Percentiles rank a stretch among this genome's conserved stretches.
Conservation (phyloP, 306 rosid species). For the Malus asiatica region DNA sequence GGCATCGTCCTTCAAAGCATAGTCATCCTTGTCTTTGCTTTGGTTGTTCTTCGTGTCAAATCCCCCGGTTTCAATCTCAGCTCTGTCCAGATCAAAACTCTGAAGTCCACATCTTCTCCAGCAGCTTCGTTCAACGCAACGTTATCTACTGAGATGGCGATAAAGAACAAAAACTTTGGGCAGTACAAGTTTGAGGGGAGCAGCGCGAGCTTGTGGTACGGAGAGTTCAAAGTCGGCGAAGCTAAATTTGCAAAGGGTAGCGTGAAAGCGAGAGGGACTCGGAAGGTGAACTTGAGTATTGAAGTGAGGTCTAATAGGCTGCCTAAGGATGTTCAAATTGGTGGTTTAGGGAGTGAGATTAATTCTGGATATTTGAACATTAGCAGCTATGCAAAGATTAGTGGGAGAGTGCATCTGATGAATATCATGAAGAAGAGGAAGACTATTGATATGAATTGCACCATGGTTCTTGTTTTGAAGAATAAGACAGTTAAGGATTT, state of each 20-base stretch:
- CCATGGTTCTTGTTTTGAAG: constrained; percentile 36
- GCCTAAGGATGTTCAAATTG: not conserved
- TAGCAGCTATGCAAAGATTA: constrained; percentile 25
- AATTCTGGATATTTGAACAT: constrained; percentile 38
- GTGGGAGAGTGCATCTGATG: constrained; percentile 36
- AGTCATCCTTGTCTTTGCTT: constrained; percentile 31
- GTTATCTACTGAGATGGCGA: constrained; percentile 17
- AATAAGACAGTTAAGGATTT: constrained; percentile 28
- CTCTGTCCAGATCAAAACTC: constrained; percentile 21
- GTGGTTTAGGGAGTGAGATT: constrained; percentile 22
- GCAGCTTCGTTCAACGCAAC: constrained; percentile 28
- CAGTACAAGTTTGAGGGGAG: constrained; percentile 27
- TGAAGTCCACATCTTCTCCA: constrained; percentile 15
- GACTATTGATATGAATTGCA: constrained; percentile 35
- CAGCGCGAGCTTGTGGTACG: constrained; percentile 21
- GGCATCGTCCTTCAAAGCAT: constrained; percentile 29
- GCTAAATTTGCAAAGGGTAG: not conserved
- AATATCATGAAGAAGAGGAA: constrained; percentile 30
- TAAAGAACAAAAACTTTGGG: constrained; percentile 52
- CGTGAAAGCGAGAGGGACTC: constrained; percentile 22
- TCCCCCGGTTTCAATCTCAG: constrained; percentile 26
- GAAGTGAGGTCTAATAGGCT: constrained; percentile 19
- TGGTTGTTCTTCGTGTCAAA: constrained; percentile 31
- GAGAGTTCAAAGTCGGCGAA: constrained; percentile 23
- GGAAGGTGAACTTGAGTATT: constrained; percentile 12